phyloP scores from a whole-genome alignment of 805 yeast species.

The Barnettozyma siamensis region DNA sequence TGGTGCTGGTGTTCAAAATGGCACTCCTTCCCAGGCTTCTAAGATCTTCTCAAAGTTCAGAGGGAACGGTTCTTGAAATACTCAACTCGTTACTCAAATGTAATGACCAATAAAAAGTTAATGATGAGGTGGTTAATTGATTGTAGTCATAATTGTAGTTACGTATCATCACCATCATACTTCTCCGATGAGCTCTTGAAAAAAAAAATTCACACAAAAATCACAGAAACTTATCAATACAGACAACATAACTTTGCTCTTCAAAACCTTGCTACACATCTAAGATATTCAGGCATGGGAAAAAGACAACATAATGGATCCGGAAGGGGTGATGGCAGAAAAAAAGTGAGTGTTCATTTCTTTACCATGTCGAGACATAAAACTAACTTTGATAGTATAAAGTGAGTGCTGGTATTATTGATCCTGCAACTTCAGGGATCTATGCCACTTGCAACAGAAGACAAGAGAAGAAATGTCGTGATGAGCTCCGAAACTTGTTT shows the following conservation, averaged over 20 bases:
- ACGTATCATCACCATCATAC: too few species aligned
- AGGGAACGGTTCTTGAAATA: constrained; percentile 2
- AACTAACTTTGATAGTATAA: constrained; percentile 29
- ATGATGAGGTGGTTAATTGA: too few species aligned
- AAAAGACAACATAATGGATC: constrained; percentile 1
- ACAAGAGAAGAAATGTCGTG: constrained; percentile 71
- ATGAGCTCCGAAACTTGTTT: constrained; percentile 59
- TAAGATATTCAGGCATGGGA: too few species aligned
- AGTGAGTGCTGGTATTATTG: constrained; percentile 47
- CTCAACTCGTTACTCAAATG: too few species aligned
- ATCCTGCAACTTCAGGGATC: constrained; percentile 82
- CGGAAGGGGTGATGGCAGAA: background rate
- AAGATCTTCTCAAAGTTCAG: constrained; percentile 8
- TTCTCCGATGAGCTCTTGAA: constrained; percentile 1
- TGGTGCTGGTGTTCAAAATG: constrained; percentile 1
- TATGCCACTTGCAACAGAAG: constrained; percentile 86
- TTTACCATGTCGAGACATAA: background rate
- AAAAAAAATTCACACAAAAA: background rate
- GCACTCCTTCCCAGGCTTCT: constrained; percentile 9
- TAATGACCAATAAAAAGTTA: too few species aligned
- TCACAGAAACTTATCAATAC: background rate
- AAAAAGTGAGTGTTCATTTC: background rate
- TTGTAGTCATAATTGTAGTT: too few species aligned
- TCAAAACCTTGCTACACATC: background rate
- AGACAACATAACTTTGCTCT: background rate